Percentiles rank a stretch among this genome's conserved stretches.
These are phyloP conservation scores for Saitoella complicata DNA, from an alignment of 805 yeast species.

Conservation along the genomic window DNA sequence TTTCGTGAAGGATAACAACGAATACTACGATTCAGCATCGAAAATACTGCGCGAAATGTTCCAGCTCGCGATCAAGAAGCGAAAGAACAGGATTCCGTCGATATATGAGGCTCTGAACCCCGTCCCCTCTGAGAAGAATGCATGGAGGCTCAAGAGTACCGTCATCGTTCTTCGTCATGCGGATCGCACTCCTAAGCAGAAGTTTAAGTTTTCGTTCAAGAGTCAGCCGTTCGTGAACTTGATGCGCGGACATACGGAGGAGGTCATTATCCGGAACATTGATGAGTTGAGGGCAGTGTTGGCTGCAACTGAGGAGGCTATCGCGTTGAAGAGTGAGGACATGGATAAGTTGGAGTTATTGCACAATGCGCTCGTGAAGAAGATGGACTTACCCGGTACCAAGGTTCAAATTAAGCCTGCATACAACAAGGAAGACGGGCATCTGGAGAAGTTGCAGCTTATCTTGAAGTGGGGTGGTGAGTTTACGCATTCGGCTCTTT, in stretches of 20 bases:
- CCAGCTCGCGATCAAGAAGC: conserved; percentile 25
- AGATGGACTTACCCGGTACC: conserved; percentile 84
- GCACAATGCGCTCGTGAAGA: conserved; percentile 72
- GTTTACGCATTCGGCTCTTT: conserved; percentile 92
- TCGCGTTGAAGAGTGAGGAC: conserved; percentile 59
- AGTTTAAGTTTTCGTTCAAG: conserved; percentile 85
- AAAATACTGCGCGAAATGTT: conserved; percentile 62
- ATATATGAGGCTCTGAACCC: conserved; percentile 22
- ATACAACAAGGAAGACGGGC: conserved; percentile 33
- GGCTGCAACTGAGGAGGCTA: conserved; percentile 66
- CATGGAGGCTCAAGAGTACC: conserved; percentile 92
- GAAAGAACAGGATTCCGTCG: conserved; percentile 22
- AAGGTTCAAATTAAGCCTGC: conserved; percentile 91
- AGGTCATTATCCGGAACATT: conserved; percentile 83
- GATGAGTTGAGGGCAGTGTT: conserved; percentile 73
- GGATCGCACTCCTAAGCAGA: conserved; percentile 96
- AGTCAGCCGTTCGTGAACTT: conserved; percentile 73
- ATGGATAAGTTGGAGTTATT: conserved; percentile 57
- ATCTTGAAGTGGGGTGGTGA: conserved; percentile 99
- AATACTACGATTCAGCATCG: conserved; percentile 74
- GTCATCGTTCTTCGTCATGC: conserved; percentile 91
- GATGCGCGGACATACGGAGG: conserved; percentile 87
- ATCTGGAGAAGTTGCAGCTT: conserved; percentile 87
- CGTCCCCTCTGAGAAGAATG: conserved; percentile 52
- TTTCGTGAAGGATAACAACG: conserved; percentile 81